Evolutionary conservation across 768 basidiomycete genomes (phyloP), one percentile per base, ranked within the genome.

Genomic region (Tricholomella constricta): DNA sequence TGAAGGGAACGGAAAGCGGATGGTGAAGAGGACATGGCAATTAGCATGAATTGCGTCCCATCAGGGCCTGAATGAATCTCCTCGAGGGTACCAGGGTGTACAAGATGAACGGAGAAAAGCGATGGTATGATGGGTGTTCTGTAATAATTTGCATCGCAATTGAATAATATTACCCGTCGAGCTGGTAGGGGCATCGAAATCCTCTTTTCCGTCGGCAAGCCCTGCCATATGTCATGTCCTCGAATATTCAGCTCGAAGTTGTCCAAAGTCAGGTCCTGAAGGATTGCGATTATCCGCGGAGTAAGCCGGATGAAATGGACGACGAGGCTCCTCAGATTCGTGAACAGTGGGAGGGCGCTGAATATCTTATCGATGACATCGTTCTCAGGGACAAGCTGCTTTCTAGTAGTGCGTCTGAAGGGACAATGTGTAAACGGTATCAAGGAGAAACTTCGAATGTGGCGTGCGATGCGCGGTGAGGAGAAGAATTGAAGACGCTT

Each of bases 401-500:
- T 58, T 17, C 46, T 27, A 4, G 36, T 54, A 17, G 26, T 45
- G 12, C 58, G 59, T 5, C n/a, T n/a, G n/a, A n/a, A n/a, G n/a
- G n/a, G n/a, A n/a, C n/a, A n/a, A n/a, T n/a, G 56, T 60, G 60
- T 57, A 27, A 52, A 66, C 0, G 60, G 62, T 25, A 47, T 55
- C 8, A 62, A 44, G 10, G 51, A 55, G 14, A 66, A 40, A 20
- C 60, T 54, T 31, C n/a, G 15, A 7, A 66, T 42, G 4, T 48
- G 54, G 6, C 25, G 8, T 7, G 61, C 55, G 22, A 63, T 53
- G 1, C 48, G 57, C 0, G 27, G 32, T 2, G 47, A 47, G 20
- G 43, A 51, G 6, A 66, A 36, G 34, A 66, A 62, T 0, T 49
- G 19, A 2, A 66, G 14, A 7, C 65, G 45, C 11, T 54, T 43